phyloP scores from a whole-genome alignment of 139 green algal genomes.

The Micractinium conductrix region DNA sequence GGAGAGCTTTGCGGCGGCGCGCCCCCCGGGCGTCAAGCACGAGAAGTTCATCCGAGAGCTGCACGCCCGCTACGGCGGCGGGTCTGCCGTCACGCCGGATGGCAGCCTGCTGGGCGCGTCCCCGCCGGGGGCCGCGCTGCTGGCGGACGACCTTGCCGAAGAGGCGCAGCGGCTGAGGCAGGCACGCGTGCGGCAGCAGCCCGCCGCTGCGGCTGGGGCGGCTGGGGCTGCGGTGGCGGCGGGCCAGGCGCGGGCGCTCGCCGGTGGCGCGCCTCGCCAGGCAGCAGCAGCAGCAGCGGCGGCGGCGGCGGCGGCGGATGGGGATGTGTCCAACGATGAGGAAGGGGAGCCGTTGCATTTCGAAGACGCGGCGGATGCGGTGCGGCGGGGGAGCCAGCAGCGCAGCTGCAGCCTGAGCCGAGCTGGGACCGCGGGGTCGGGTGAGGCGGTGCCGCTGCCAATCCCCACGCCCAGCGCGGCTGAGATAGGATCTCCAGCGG shows the following conservation, averaged over 20 bases:
- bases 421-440: background rate
- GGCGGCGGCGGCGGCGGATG: background rate
- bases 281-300: conserved; percentile 9
- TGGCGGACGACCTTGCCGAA: background rate
- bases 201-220: background rate
- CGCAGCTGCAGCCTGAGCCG: background rate
- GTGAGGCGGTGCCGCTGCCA: background rate
- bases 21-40: conserved; percentile 86
- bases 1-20: conserved; percentile 65
- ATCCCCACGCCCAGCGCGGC: background rate
- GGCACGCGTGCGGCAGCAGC: too few relatives aligned
- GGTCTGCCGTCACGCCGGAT: conserved; percentile 5
- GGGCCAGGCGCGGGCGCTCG: too few relatives aligned
- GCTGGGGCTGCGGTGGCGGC: background rate
- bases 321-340: background rate
- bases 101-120: background rate
- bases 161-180: background rate
- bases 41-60: conserved; percentile 81
- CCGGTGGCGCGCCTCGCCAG: background rate
- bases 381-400: background rate
- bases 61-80: conserved; percentile 57
- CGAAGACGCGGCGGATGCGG: conserved; percentile 12
- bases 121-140: background rate
- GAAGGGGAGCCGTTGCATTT: conserved; percentile 6
- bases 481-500: background rate